These are phyloP conservation scores for Boletus reticuloceps DNA, from an alignment of 768 basidiomycete genomes.

Conservation along the genomic window DNA sequence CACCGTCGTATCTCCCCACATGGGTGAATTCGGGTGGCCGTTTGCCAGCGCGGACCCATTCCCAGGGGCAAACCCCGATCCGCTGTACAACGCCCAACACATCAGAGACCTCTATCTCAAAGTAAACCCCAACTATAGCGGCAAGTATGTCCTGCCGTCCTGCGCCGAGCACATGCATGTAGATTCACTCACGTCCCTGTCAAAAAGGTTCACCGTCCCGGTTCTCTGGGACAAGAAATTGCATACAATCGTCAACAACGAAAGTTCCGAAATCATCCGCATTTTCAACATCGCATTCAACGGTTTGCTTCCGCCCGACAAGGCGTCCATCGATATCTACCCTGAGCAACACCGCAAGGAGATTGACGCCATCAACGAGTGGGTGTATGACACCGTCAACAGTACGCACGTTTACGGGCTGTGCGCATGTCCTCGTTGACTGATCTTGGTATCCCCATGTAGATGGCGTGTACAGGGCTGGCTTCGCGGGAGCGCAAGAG, in stretches of 20 bases:
- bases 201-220: constrained; percentile 75
- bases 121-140: constrained; percentile 67
- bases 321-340: constrained; percentile 71
- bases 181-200: background rate
- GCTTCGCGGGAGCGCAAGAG: constrained; percentile 78
- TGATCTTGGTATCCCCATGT: background rate
- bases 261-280: constrained; percentile 92
- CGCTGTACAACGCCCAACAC: constrained; percentile 64
- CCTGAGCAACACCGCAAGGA: constrained; percentile 66
- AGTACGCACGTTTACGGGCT: constrained; percentile 46
- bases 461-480: constrained; percentile 88
- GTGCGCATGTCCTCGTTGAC: background rate
- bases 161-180: background rate
- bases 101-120: constrained; percentile 84
- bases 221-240: constrained; percentile 91
- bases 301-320: constrained; percentile 60
- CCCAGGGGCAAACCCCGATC: constrained; percentile 75
- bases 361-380: constrained; percentile 83
- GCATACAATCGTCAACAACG: constrained; percentile 91
- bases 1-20: constrained; percentile 78
- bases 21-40: constrained; percentile 86
- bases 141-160: constrained; percentile 47
- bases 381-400: constrained; percentile 84
- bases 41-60: constrained; percentile 69
- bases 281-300: constrained; percentile 90